Conservation (phyloP, 1,284 basidiomycete species). For the Cryptococcus sp. region DNA sequence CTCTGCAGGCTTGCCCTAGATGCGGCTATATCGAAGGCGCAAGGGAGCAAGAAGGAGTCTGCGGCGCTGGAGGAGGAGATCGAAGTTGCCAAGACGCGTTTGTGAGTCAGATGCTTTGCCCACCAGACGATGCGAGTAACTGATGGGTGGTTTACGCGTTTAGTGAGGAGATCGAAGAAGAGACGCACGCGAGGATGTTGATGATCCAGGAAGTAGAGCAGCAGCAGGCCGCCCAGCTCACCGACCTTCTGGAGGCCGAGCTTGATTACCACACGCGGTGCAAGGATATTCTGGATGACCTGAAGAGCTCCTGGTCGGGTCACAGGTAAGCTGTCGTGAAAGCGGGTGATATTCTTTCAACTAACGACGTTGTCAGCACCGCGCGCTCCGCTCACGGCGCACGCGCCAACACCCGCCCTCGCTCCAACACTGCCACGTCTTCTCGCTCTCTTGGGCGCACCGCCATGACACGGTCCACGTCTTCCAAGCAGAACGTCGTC, state of each 20-base stretch:
- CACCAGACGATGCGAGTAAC: neutral
- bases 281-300: constrained; percentile 64
- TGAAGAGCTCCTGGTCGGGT: constrained; percentile 59
- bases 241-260: constrained; percentile 66
- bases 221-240: constrained; percentile 62
- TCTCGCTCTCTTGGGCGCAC: constrained; percentile 19
- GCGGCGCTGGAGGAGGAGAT: constrained; percentile 72
- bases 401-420: constrained; percentile 8
- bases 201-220: constrained; percentile 72
- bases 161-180: constrained; percentile 77
- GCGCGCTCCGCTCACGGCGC: constrained; percentile 17
- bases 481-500: constrained; percentile 11
- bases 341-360: neutral
- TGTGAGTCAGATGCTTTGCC: constrained; percentile 55
- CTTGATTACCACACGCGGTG: constrained; percentile 69
- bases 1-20: constrained; percentile 65
- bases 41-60: constrained; percentile 61
- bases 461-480: constrained; percentile 15
- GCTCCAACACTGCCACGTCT: constrained; percentile 18
- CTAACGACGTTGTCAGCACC: too few relatives aligned
- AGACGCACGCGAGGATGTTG: constrained; percentile 69
- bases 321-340: neutral
- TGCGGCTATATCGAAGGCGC: constrained; percentile 65
- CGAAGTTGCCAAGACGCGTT: constrained; percentile 63
- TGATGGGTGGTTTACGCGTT: neutral